These are phyloP conservation scores for Sicyos baderoa DNA, from an alignment of 306 rosid genomes.

Conservation along the genomic window DNA sequence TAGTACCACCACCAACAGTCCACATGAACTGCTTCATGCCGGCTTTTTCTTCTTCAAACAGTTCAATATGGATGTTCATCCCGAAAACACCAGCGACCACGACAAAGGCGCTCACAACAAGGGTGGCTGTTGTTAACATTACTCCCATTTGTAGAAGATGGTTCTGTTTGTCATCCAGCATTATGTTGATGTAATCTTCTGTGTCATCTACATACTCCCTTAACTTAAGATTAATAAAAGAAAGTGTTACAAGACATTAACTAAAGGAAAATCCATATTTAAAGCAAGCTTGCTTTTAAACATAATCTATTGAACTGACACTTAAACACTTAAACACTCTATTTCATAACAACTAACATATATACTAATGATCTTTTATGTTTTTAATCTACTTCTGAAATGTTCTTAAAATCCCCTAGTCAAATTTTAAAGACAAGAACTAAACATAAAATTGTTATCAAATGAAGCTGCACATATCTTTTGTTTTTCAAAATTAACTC, in stretches of 20 bases:
- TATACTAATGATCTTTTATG: background rate
- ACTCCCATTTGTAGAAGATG: conserved; percentile 98
- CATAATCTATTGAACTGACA: background rate
- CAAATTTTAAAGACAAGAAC: too few relatives aligned
- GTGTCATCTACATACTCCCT: conserved; percentile 97
- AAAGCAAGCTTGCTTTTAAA: background rate
- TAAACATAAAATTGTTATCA: background rate
- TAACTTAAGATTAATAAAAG: conserved; percentile 38
- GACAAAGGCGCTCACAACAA: conserved; percentile 73
- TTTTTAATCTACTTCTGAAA: background rate
- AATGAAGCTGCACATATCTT: background rate
- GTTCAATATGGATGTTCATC: conserved; percentile 71
- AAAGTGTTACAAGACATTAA: background rate
- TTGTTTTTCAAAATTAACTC: too few relatives aligned
- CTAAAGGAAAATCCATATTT: background rate
- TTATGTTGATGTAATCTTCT: conserved; percentile 93
- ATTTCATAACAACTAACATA: too few relatives aligned
- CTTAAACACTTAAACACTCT: background rate
- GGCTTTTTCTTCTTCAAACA: conserved; percentile 24
- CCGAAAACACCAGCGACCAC: conserved; percentile 94
- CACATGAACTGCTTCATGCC: conserved; percentile 58
- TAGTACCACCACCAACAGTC: conserved; percentile 47
- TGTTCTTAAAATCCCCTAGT: background rate
- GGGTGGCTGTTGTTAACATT: conserved; percentile 89
- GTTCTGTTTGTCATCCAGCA: conserved; percentile 99